phyloP scores from a whole-genome alignment of 1,284 basidiomycete species.

The Agaricales sp. region DNA sequence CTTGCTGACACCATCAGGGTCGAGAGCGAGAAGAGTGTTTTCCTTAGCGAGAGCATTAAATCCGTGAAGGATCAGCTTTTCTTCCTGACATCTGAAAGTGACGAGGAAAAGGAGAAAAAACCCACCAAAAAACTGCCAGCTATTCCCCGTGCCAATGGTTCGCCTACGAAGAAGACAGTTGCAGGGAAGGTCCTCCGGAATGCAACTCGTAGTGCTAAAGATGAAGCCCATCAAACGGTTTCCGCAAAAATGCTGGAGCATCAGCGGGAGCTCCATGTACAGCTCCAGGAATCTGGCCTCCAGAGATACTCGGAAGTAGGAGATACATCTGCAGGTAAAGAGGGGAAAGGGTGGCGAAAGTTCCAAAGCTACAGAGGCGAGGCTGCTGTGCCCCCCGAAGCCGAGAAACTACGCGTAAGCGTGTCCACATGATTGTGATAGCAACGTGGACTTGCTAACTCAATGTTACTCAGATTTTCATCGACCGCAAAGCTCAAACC shows the following conservation, averaged over 20 bases:
- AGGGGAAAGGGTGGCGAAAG: conserved; percentile 87
- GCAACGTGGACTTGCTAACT: not conserved
- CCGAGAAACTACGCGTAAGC: conserved; percentile 66
- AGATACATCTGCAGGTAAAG: conserved; percentile 60
- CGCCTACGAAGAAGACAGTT: conserved; percentile 60
- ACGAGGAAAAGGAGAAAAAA: conserved; percentile 43
- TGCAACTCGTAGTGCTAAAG: conserved; percentile 76
- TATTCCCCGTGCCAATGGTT: conserved; percentile 45
- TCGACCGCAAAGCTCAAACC: conserved; percentile 86
- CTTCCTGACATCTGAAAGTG: conserved; percentile 61
- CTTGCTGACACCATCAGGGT: conserved; percentile 86
- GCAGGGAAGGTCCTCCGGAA: conserved; percentile 79
- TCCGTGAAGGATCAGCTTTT: conserved; percentile 83
- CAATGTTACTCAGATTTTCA: conserved; percentile 57
- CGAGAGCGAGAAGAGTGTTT: conserved; percentile 53
- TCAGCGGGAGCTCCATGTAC: conserved; percentile 77
- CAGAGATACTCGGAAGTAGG: conserved; percentile 77
- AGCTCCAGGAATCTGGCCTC: conserved; percentile 76
- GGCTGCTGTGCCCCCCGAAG: conserved; percentile 74
- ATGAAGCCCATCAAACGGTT: conserved; percentile 66
- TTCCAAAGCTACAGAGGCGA: conserved; percentile 98
- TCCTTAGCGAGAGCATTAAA: conserved; percentile 81
- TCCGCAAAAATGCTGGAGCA: conserved; percentile 76
- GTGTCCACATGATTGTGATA: not conserved
- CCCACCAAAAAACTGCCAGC: conserved; percentile 46